Conservation (phyloP, 1,139 yeast genomes). For the Saccharomycopsis crataegensis region DNA sequence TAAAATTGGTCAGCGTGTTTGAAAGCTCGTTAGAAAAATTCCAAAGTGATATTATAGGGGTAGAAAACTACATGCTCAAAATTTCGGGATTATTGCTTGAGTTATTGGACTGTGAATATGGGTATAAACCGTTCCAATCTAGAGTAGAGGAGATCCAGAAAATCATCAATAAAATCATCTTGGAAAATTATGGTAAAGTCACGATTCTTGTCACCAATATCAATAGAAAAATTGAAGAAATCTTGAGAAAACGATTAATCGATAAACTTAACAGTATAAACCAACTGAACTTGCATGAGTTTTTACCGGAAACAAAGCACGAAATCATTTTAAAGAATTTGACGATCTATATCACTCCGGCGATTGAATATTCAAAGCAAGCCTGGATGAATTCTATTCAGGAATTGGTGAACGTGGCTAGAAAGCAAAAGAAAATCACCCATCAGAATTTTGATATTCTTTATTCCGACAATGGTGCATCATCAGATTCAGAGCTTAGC, state of each 20-base stretch:
- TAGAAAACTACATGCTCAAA: constrained; percentile 15
- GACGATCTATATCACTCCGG: constrained; percentile 36
- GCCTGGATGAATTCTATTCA: constrained; percentile 29
- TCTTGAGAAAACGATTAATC: constrained; percentile 31
- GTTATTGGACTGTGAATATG: constrained; percentile 30
- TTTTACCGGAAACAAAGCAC: constrained; percentile 25
- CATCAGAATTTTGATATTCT: constrained; percentile 29
- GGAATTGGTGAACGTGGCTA: constrained; percentile 24
- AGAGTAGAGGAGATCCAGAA: constrained; percentile 34
- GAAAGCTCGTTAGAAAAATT: constrained; percentile 34
- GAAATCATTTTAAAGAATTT: constrained; percentile 38
- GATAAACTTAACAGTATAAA: not conserved
- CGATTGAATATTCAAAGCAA: constrained; percentile 32
- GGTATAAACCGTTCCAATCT: constrained; percentile 26
- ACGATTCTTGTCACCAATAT: constrained; percentile 33
- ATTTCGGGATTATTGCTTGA: constrained; percentile 21
- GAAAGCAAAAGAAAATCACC: constrained; percentile 25
- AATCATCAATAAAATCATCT: constrained; percentile 32
- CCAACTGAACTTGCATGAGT: not conserved
- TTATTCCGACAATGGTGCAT: constrained; percentile 10
- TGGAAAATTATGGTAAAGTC: constrained; percentile 37
- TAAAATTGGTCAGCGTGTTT: constrained; percentile 33
- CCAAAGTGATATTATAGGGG: constrained; percentile 23
- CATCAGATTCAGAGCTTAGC: not conserved
- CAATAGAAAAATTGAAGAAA: constrained; percentile 33